Conservation (phyloP, 2,329 filamentous ascomycete genomes). For the Chaetothyriales sp. region DNA sequence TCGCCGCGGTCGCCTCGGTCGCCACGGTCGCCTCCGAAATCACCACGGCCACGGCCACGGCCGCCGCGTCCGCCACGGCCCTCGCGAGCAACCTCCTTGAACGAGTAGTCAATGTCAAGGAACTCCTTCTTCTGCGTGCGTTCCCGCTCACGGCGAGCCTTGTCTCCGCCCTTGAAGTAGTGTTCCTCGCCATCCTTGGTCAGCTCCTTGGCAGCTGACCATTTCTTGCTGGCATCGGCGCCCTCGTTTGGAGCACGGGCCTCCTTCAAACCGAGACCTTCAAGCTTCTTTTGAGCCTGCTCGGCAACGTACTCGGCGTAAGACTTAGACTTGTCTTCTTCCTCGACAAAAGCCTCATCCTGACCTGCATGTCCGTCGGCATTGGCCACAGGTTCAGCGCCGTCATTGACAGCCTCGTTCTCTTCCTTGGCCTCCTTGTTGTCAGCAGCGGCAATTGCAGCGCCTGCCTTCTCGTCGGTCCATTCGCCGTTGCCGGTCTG, state of each 20-base stretch:
- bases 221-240: slow-evolving; percentile 58
- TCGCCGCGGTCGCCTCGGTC: slow-evolving; percentile 21
- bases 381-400: slow-evolving; percentile 10
- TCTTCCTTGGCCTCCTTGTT: slow-evolving; percentile 56
- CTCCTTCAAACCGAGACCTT: slow-evolving; percentile 47
- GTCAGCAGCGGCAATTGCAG: slow-evolving; percentile 74
- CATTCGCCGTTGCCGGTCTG: slow-evolving; percentile 68
- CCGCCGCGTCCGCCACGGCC: slow-evolving; percentile 34
- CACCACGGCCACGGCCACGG: slow-evolving; percentile 29
- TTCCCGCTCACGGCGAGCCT: slow-evolving; percentile 69
- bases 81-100: slow-evolving; percentile 50
- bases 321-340: slow-evolving; percentile 77
- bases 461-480: slow-evolving; percentile 81
- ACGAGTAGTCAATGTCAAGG: slow-evolving; percentile 76
- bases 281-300: slow-evolving; percentile 59
- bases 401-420: slow-evolving; percentile 21
- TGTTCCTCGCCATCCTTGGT: slow-evolving; percentile 45
- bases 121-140: slow-evolving; percentile 72
- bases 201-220: slow-evolving; percentile 26
- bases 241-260: slow-evolving; percentile 89
- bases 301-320: slow-evolving; percentile 78
- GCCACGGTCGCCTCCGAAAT: slow-evolving; percentile 25
- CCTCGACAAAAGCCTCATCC: slow-evolving; percentile 32
- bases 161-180: slow-evolving; percentile 64
- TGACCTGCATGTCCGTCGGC: slow-evolving; percentile 18